These are phyloP conservation scores for Sclerotinia subarctica DNA, from an alignment of 2,329 filamentous ascomycete genomes.

Conservation along the genomic window DNA sequence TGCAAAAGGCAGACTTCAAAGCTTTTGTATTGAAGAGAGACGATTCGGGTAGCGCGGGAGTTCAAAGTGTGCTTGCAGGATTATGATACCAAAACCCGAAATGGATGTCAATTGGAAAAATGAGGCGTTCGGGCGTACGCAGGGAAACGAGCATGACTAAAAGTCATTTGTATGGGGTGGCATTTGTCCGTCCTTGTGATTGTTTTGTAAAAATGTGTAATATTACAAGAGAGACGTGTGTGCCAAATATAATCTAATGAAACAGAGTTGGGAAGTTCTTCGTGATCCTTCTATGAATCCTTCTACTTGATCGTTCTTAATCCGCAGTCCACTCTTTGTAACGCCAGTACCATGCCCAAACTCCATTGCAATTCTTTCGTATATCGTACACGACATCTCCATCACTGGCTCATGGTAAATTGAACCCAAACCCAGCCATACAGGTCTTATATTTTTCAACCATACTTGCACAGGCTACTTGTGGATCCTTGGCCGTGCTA, in stretches of 20 bases:
- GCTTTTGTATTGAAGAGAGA: conserved; percentile 82
- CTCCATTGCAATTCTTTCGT: conserved; percentile 20
- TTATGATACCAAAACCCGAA: conserved; percentile 32
- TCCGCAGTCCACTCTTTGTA: not conserved
- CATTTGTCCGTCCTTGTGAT: not conserved
- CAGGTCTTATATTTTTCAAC: conserved; percentile 85
- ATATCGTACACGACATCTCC: conserved; percentile 12
- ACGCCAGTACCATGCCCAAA: conserved; percentile 33
- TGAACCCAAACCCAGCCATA: conserved; percentile 92
- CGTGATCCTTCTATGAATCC: conserved; percentile 11
- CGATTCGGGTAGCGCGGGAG: conserved; percentile 74
- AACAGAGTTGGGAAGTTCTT: conserved; percentile 32
- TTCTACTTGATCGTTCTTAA: conserved; percentile 6
- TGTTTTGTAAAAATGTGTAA: conserved; percentile 11
- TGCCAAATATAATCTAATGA: not conserved
- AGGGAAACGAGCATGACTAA: not conserved
- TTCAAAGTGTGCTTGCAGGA: conserved; percentile 73
- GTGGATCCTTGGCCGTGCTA: conserved; percentile 77
- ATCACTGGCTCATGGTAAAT: conserved; percentile 41
- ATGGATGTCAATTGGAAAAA: conserved; percentile 15
- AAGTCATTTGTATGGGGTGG: not conserved
- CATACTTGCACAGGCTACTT: conserved; percentile 76
- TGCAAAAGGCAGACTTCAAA: conserved; percentile 69
- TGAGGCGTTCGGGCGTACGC: conserved; percentile 14
- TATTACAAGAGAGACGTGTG: conserved; percentile 1